Percentiles rank a stretch among this genome's conserved stretches.
phyloP scores from a whole-genome alignment of 805 yeast species.

The Metschnikowia amazonensis region DNA sequence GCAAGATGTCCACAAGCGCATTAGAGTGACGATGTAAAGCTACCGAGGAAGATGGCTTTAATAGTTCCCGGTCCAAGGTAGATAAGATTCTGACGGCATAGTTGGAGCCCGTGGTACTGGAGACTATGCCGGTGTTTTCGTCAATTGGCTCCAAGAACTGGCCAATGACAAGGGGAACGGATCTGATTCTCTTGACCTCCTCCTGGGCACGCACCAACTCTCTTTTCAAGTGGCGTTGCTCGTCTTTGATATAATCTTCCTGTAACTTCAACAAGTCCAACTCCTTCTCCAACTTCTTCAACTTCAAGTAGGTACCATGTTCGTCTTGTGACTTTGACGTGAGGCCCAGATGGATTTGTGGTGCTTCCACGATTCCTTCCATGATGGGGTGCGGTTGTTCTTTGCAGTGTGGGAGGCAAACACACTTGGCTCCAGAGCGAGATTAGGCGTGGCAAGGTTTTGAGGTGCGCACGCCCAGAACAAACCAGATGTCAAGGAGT shows the following conservation, averaged over 20 bases:
- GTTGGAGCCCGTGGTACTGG: constrained; percentile 96
- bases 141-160: constrained; percentile 97
- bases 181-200: constrained; percentile 95
- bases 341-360: constrained; percentile 5
- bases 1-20: constrained; percentile 93
- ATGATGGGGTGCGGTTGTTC: not conserved
- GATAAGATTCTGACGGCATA: constrained; percentile 94
- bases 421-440: not conserved
- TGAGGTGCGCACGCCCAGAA: constrained; percentile 7
- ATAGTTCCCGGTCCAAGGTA: constrained; percentile 88
- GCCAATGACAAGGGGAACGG: constrained; percentile 97
- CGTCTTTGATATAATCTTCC: constrained; percentile 97
- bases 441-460: constrained; percentile 8
- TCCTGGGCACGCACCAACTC: constrained; percentile 96
- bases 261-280: constrained; percentile 79
- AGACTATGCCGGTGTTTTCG: constrained; percentile 92
- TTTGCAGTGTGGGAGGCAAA: constrained; percentile 2
- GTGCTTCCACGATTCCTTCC: constrained; percentile 27
- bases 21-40: constrained; percentile 98
- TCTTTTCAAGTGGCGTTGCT: constrained; percentile 91
- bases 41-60: constrained; percentile 92
- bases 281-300: constrained; percentile 88
- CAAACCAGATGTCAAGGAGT: not conserved
- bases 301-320: constrained; percentile 72
- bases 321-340: constrained; percentile 26